phyloP scores from a whole-genome alignment of 805 yeast species.

The Ogataea parapolymorpha region DNA sequence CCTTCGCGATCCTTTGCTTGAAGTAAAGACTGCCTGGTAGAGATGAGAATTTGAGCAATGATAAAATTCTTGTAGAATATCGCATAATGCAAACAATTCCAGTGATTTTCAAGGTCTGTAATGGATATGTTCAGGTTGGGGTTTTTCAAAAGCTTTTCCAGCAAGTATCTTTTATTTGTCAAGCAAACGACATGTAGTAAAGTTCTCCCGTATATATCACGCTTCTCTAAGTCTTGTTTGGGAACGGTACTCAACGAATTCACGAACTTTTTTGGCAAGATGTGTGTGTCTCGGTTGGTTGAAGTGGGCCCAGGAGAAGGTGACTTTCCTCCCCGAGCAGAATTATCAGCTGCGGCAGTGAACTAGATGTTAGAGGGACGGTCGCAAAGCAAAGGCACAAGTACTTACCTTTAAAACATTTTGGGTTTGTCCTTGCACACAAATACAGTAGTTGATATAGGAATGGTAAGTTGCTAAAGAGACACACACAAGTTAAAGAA shows the following conservation, averaged over 20 bases:
- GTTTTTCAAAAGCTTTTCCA: conserved; percentile 46
- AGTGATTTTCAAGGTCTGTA: conserved; percentile 72
- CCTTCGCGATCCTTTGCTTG: conserved; percentile 67
- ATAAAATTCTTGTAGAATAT: conserved; percentile 53
- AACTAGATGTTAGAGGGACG: conserved; percentile 10
- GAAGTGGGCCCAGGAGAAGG: conserved; percentile 9
- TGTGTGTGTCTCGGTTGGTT: conserved; percentile 1
- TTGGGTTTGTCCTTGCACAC: conserved; percentile 3
- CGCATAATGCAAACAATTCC: conserved; percentile 77
- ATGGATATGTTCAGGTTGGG: conserved; percentile 43
- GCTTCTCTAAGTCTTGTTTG: conserved; percentile 37
- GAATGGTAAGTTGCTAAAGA: neutral
- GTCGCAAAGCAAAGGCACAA: neutral
- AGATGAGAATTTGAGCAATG: conserved; percentile 46
- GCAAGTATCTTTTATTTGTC: conserved; percentile 44
- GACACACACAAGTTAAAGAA: neutral
- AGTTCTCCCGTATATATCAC: conserved; percentile 69
- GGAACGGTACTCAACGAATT: conserved; percentile 28
- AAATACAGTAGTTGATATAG: neutral
- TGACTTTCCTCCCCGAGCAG: conserved; percentile 9
- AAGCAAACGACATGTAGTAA: conserved; percentile 56
- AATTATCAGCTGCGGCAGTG: conserved; percentile 16
- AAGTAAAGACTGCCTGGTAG: conserved; percentile 33
- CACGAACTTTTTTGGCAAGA: conserved; percentile 16
- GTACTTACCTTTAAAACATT: conserved; percentile 26